Conservation (phyloP, 495 filamentous ascomycete species). For the Tuber indicum region DNA sequence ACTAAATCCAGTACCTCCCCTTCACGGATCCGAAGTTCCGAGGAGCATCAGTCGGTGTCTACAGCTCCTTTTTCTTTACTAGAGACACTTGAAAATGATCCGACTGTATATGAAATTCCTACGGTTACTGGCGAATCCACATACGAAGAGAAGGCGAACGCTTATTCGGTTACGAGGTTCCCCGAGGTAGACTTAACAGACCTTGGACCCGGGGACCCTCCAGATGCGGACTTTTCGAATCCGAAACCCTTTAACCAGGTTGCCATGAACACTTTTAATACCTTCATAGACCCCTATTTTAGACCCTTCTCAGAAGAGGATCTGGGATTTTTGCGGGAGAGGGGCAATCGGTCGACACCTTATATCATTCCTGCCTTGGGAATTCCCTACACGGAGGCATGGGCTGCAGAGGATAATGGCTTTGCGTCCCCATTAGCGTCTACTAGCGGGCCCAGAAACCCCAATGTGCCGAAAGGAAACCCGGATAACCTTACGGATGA, state of each 20-base stretch:
- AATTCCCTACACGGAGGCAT: slow-evolving; percentile 76
- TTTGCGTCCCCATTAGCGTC: slow-evolving; percentile 28
- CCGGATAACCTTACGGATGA: slow-evolving; percentile 83
- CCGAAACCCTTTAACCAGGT: slow-evolving; percentile 92
- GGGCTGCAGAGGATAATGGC: slow-evolving; percentile 82
- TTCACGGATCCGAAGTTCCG: slow-evolving; percentile 49
- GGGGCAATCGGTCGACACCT: slow-evolving; percentile 71
- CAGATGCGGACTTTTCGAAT: slow-evolving; percentile 90
- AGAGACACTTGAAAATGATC: slow-evolving; percentile 85
- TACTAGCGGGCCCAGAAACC: slow-evolving; percentile 53
- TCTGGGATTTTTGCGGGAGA: slow-evolving; percentile 83
- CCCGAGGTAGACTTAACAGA: slow-evolving; percentile 71
- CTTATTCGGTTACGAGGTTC: slow-evolving; percentile 79
- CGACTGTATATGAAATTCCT: slow-evolving; percentile 89
- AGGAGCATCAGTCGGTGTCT: slow-evolving; percentile 68
- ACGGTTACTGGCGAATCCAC: slow-evolving; percentile 64
- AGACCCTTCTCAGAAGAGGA: slow-evolving; percentile 90
- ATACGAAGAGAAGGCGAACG: slow-evolving; percentile 72
- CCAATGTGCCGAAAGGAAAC: slow-evolving; percentile 75
- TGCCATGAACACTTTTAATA: slow-evolving; percentile 77
- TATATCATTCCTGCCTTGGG: slow-evolving; percentile 84
- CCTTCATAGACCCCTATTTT: slow-evolving; percentile 84
- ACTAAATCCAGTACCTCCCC: slow-evolving; percentile 56
- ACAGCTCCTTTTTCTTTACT: slow-evolving; percentile 64
- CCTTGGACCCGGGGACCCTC: slow-evolving; percentile 78